Percentiles rank a stretch among this genome's conserved stretches.
Conservation (phyloP, 495 filamentous ascomycete genomes). For the Penicillium canescens region DNA sequence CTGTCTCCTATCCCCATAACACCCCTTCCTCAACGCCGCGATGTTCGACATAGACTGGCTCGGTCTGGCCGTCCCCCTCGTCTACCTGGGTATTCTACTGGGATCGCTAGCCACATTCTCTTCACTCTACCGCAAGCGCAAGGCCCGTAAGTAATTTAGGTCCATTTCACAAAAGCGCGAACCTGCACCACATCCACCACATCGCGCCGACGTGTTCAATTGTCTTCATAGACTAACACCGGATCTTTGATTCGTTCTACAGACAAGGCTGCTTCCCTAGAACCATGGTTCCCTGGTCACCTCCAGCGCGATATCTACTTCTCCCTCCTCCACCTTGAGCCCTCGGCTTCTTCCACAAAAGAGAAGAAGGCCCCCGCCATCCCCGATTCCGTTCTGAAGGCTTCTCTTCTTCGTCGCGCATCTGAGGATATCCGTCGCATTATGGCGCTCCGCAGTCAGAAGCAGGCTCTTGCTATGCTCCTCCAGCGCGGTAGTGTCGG, state of each 20-base stretch:
- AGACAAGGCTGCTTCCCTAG: constrained; percentile 76
- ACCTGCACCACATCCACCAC: neutral
- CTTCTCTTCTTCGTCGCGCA: constrained; percentile 86
- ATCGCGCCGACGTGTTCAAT: neutral
- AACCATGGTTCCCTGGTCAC: constrained; percentile 90
- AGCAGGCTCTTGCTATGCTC: constrained; percentile 78
- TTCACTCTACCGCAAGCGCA: constrained; percentile 88
- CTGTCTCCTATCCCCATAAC: constrained; percentile 9
- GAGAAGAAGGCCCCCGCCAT: constrained; percentile 72
- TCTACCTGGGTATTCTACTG: constrained; percentile 83
- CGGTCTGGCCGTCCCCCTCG: constrained; percentile 75
- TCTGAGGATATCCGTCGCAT: constrained; percentile 90
- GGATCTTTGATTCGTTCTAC: constrained; percentile 1
- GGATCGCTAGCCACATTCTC: constrained; percentile 91
- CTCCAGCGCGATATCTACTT: constrained; percentile 92
- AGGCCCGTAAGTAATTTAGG: constrained; percentile 64
- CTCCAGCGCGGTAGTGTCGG: constrained; percentile 90
- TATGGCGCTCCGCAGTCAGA: constrained; percentile 78
- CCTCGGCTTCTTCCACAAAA: constrained; percentile 48
- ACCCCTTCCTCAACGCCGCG: constrained; percentile 14
- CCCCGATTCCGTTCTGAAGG: constrained; percentile 83
- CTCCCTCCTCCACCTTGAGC: constrained; percentile 83
- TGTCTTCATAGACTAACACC: neutral
- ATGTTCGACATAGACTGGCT: constrained; percentile 70
- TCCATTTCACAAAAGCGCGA: neutral